Base-by-base conservation (phyloP, 345 rosid species). In the Sonneratia alba region DNA sequence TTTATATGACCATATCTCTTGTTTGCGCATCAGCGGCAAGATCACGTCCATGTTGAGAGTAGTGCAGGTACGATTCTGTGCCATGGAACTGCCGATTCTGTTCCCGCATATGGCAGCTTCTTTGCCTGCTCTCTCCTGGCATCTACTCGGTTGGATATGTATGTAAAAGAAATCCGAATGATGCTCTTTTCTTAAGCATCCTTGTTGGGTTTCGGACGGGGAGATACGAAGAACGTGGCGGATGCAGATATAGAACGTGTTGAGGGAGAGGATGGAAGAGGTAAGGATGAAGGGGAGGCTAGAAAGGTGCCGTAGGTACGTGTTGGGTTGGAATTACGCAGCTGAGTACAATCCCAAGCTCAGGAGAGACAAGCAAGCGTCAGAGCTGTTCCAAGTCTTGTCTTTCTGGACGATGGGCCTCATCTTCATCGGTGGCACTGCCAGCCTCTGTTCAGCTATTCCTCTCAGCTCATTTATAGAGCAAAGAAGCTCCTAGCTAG, bases 251-350 rank as follows among this genome's bases (percentile, higher is more conserved):
- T 86, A 27, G 81, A 79, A 74, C 2, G 71, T 80, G 27, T 61
- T 88, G 18, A 86, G 71, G 76, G 83, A 79, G 71, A 84, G 88
- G 71, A 83, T 86, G 21, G 79, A 79, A 45, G 70, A 81, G 47
- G 75, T 80, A 45, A 81, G 78, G 83, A 72, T 72, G 21, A 88
- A 83, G 78, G 88, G 86, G 85, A 79, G 78, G 70, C 74, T 84
- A 2, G 85, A 79, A 81, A 84, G 83, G 72, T 83, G 87, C 51
- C 83, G 84, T 72, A 80, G 74, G 72, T 55, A 76, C 55, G 78
- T 77, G 47, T 0, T 76, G 57, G 92, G 92, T 4, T 83, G 88
- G 88, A 83, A 82, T 63, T 77, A 83, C 67, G 71, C 77, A 45
- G 40, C 1, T 71, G 62, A 80, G 67, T 53, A 74, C 49, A 79